These are phyloP conservation scores for Penicillium bovifimosum DNA, from an alignment of 495 filamentous ascomycete species.

Conservation along the genomic window DNA sequence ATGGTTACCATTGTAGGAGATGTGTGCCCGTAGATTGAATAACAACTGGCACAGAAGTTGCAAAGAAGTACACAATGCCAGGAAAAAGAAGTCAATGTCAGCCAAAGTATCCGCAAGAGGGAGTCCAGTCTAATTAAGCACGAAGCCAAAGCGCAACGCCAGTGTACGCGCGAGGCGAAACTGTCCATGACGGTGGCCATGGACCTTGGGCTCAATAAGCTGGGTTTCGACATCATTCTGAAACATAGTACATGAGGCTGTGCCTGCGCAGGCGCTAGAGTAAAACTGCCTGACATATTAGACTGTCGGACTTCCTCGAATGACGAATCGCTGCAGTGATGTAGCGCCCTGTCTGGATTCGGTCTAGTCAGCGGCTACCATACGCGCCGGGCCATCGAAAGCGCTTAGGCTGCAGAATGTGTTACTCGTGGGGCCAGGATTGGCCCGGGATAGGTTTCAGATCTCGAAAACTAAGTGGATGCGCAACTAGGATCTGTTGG, in stretches of 20 bases:
- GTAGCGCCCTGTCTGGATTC: slow-evolving; percentile 24
- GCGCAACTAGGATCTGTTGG: not conserved
- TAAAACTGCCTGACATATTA: slow-evolving; percentile 32
- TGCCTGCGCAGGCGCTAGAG: slow-evolving; percentile 28
- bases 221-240: slow-evolving; percentile 8
- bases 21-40: not conserved
- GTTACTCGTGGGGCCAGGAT: not conserved
- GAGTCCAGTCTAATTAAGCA: slow-evolving; percentile 17
- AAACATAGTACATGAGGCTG: slow-evolving; percentile 24
- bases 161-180: slow-evolving; percentile 16
- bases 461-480: not conserved
- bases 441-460: slow-evolving; percentile 17
- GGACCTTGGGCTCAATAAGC: slow-evolving; percentile 6
- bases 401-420: slow-evolving; percentile 16
- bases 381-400: slow-evolving; percentile 38
- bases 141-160: slow-evolving; percentile 5
- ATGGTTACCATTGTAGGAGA: slow-evolving; percentile 24
- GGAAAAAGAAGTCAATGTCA: slow-evolving; percentile 8
- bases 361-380: slow-evolving; percentile 11
- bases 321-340: slow-evolving; percentile 8
- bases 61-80: not conserved
- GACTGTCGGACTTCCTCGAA: not conserved
- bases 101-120: not conserved
- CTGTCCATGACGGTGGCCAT: slow-evolving; percentile 12
- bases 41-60: not conserved